Evolutionary conservation across 768 basidiomycete species (phyloP), one percentile per base, ranked within the genome.

Genomic region (Hortiboletus flavorubellus): DNA sequence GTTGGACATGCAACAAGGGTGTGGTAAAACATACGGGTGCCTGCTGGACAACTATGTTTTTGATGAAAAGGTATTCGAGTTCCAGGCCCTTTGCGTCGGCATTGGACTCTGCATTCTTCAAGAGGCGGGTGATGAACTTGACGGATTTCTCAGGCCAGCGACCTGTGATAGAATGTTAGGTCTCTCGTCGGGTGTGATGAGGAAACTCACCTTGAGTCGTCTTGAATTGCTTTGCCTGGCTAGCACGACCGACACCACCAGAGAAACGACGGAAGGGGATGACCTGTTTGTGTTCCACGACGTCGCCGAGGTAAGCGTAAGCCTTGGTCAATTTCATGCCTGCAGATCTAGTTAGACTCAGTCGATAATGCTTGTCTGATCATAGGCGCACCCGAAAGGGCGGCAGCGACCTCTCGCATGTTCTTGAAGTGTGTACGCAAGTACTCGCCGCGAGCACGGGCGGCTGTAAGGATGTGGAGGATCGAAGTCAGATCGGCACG

Each of bases 351-450:
- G 18, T 61, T 52, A 53, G 50, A 54, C 43, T 48, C 6, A 21
- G 23, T 30, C n/a, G 46, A 44, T 33, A 9, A 37, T 14, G 31
- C 0, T 5, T 26, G 44, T 26, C 21, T 35, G 21, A 55, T 55
- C 38, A 33, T 40, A n/a, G 40, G 75, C 81, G 68, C 61, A 93
- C 94, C 95, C 62, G 87, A 83, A 61, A 98, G 80, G 63, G 91
- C 93, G 61, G 96, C 96, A 49, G 91, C 95, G 53, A 98, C 97
- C 77, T 99, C 97, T 60, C 92, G 87, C 93, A 97, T 98, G 85
- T 98, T 99, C 89, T 99, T 99, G 87, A 97, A 99, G 80, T 98
- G 96, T 46, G 97, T 98, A 67, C 95, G 91, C 70, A 97, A 85
- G 83, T 98, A 94, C 80, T 96, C 93, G 67, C 94, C 94, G 68